Conservation (phyloP, 2,329 filamentous ascomycete genomes). For the Fusarium coffeatum region DNA sequence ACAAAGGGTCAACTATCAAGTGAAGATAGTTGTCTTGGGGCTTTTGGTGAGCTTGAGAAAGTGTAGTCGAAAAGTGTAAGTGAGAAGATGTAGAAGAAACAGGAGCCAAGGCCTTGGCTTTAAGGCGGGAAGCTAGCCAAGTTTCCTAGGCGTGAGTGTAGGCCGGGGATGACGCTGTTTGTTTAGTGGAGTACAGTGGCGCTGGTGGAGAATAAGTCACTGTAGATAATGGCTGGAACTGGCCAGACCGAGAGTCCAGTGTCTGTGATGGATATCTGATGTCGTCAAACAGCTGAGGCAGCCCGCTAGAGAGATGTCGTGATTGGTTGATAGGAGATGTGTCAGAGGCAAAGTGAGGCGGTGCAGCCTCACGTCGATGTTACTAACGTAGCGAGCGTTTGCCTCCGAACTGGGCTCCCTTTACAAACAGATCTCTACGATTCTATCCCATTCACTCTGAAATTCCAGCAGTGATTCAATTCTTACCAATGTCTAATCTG, state of each 20-base stretch:
- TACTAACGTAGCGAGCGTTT: conserved; percentile 8
- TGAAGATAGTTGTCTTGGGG: conserved; percentile 21
- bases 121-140: conserved; percentile 23
- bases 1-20: conserved; percentile 15
- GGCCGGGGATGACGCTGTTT: conserved; percentile 30
- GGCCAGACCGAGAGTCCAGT: not conserved
- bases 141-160: conserved; percentile 7
- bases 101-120: conserved; percentile 42
- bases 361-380: conserved; percentile 14
- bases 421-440: conserved; percentile 7
- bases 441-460: not conserved
- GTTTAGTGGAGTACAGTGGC: conserved; percentile 22
- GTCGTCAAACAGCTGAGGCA: conserved; percentile 15
- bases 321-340: conserved; percentile 22
- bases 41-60: conserved; percentile 35
- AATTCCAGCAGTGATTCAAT: not conserved
- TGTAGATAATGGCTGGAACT: conserved; percentile 10
- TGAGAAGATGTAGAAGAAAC: conserved; percentile 8
- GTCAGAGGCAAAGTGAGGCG: conserved; percentile 40
- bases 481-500: not conserved
- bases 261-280: conserved; percentile 2
- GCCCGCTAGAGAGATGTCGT: conserved; percentile 1
- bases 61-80: conserved; percentile 21
- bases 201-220: conserved; percentile 22
- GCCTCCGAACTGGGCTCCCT: not conserved